Percentiles rank a stretch among this genome's conserved stretches.
These are phyloP conservation scores for Neoboletus brunneissimus DNA, from an alignment of 768 basidiomycete genomes.

Conservation along the genomic window DNA sequence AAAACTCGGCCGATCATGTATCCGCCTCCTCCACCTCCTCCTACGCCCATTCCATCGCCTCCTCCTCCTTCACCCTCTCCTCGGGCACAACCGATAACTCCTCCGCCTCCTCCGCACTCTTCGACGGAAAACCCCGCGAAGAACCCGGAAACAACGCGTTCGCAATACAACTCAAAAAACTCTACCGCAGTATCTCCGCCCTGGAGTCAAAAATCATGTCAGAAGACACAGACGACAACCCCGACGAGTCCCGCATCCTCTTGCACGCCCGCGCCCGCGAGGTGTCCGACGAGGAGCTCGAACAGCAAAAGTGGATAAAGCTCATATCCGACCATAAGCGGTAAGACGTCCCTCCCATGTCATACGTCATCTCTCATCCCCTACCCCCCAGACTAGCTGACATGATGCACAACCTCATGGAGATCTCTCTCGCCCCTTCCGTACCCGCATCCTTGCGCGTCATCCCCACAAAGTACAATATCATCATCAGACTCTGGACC, in stretches of 20 bases:
- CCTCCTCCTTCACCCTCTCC: slow-evolving; percentile 71
- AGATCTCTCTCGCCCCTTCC: slow-evolving; percentile 79
- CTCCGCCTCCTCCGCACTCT: slow-evolving; percentile 67
- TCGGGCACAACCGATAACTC: slow-evolving; percentile 73
- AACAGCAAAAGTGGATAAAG: slow-evolving; percentile 75
- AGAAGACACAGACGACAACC: slow-evolving; percentile 56
- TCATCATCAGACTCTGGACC: slow-evolving; percentile 91
- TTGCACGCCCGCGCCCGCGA: slow-evolving; percentile 34
- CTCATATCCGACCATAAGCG: slow-evolving; percentile 79
- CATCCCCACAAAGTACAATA: slow-evolving; percentile 93
- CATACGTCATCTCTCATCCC: background rate
- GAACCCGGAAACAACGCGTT: slow-evolving; percentile 65
- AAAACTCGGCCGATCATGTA: slow-evolving; percentile 66
- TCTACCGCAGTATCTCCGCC: slow-evolving; percentile 79
- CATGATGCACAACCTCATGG: slow-evolving; percentile 83
- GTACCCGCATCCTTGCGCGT: slow-evolving; percentile 87
- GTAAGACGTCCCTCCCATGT: slow-evolving; percentile 44
- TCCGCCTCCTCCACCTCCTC: slow-evolving; percentile 76
- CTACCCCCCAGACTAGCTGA: slow-evolving; percentile 72
- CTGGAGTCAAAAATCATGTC: slow-evolving; percentile 74
- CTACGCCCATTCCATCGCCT: slow-evolving; percentile 64
- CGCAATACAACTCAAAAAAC: slow-evolving; percentile 69
- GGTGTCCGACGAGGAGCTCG: slow-evolving; percentile 51
- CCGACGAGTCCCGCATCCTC: slow-evolving; percentile 38
- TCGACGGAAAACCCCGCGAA: slow-evolving; percentile 53